Conservation (phyloP, 192 early-diverging fungal genomes). For the Rhizophagus prolifer region DNA sequence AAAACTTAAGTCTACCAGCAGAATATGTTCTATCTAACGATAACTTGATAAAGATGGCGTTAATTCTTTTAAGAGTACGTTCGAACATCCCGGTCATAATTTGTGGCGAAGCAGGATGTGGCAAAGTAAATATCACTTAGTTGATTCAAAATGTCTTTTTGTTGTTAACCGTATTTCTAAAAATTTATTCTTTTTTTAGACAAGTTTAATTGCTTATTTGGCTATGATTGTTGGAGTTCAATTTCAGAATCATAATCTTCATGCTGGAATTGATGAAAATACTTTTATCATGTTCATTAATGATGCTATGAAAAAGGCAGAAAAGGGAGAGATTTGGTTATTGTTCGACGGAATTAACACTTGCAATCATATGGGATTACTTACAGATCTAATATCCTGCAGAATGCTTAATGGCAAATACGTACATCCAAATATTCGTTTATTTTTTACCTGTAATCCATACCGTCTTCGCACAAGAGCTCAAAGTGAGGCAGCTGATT, state of each 20-base stretch:
- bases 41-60: constrained; percentile 24
- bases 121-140: not conserved
- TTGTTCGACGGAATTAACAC: constrained; percentile 23
- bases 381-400: constrained; percentile 14
- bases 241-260: too few relatives aligned
- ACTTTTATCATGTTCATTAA: too few relatives aligned
- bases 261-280: too few relatives aligned
- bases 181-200: not conserved
- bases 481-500: not conserved
- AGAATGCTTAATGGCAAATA: constrained; percentile 1
- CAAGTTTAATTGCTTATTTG: constrained; percentile 23
- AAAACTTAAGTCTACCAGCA: not conserved
- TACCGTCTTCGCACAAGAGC: too few relatives aligned
- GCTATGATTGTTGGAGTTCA: not conserved
- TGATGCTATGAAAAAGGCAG: too few relatives aligned
- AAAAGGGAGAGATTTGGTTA: constrained; percentile 16
- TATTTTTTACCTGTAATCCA: not conserved
- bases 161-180: not conserved
- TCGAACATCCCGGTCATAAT: constrained; percentile 11
- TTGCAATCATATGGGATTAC: constrained; percentile 6
- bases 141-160: not conserved
- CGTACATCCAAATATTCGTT: constrained; percentile 24
- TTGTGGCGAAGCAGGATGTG: constrained; percentile 17
- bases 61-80: not conserved
- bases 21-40: not conserved